Conservation (phyloP, 306 rosid species). For the Citrullus mucosospermus region DNA sequence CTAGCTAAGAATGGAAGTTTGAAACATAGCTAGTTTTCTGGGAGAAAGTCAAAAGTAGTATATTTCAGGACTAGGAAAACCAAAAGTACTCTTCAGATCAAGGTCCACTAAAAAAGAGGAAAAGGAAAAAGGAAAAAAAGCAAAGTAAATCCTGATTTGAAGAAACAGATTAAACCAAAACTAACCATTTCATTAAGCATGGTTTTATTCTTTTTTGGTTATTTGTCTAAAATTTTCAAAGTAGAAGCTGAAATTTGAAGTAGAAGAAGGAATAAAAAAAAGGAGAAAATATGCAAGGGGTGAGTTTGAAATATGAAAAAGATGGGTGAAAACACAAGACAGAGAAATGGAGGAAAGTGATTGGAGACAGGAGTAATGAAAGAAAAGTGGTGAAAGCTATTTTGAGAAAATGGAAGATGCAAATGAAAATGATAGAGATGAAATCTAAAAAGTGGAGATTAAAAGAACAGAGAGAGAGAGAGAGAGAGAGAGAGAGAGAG, state of each 20-base stretch:
- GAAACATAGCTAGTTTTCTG: too few relatives aligned
- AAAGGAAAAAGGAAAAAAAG: neutral
- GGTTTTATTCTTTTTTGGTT: neutral
- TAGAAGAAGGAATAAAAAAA: neutral
- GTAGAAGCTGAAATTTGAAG: neutral
- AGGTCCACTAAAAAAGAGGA: neutral
- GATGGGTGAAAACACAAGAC: neutral
- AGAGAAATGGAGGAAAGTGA: slow-evolving; percentile 4
- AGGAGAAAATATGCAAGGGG: neutral
- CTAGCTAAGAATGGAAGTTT: neutral
- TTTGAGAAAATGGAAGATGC: neutral
- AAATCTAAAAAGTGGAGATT: neutral
- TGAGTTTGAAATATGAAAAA: neutral
- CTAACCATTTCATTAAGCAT: neutral
- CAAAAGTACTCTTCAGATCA: neutral
- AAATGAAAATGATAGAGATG: neutral
- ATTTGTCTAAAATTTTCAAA: neutral
- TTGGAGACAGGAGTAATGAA: neutral
- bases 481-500: neutral
- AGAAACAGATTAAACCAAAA: neutral
- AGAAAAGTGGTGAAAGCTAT: neutral
- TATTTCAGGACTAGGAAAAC: neutral
- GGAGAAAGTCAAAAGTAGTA: neutral
- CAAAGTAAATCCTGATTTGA: neutral
- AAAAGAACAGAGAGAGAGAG: neutral